Evolutionary conservation across 179 eudicot species (phyloP).

Genomic region (Heliamphora ciliata): DNA sequence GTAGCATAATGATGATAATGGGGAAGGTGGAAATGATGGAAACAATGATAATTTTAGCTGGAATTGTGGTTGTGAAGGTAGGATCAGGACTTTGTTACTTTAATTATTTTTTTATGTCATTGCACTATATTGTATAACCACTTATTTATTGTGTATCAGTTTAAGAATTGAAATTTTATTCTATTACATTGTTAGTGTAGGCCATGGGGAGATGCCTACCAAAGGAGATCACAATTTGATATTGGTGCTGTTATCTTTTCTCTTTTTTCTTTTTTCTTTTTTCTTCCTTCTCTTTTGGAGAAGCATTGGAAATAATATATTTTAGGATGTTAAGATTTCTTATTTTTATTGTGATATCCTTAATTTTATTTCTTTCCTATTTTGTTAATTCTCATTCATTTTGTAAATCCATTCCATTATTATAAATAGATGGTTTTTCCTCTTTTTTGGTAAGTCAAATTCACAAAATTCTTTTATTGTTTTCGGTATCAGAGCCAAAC

Average conservation of each 20-base stretch:
- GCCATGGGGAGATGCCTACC: neutral
- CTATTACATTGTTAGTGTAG: neutral
- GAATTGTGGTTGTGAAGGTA: slow-evolving; percentile 98
- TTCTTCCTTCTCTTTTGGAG: no score
- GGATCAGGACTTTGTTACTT: neutral
- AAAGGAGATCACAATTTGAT: neutral
- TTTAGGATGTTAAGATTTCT: no score
- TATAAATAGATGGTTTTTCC: no score
- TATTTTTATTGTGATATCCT: no score
- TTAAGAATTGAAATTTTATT: neutral
- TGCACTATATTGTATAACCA: neutral
- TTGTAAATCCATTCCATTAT: no score
- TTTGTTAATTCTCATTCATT: no score
- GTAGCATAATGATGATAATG: slow-evolving; percentile 90
- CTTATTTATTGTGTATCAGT: neutral
- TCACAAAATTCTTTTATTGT: no score
- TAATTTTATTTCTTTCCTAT: no score
- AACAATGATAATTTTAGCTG: slow-evolving; percentile 91
- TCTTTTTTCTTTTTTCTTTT: neutral
- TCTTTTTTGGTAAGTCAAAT: no score
- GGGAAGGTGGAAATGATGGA: slow-evolving; percentile 96
- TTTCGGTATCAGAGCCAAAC: no score
- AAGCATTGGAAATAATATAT: no score
- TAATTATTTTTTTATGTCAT: neutral
- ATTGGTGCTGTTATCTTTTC: neutral